Conservation (phyloP, 371 early-diverging fungal genomes). For the Lichtheimia corymbifera region DNA sequence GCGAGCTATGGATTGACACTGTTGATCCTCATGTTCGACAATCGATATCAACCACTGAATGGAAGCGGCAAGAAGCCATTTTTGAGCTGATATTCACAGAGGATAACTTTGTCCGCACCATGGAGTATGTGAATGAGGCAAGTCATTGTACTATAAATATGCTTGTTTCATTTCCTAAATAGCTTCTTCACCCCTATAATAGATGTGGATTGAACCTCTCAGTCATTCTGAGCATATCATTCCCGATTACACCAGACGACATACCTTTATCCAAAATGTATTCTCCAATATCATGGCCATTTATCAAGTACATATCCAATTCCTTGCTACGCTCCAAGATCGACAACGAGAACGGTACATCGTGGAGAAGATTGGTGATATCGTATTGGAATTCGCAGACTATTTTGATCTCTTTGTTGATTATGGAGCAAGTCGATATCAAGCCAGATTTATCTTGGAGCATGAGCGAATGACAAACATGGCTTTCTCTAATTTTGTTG, state of each 20-base stretch:
- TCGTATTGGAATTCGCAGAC: slow-evolving; percentile 69
- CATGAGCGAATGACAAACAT: slow-evolving; percentile 70
- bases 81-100: slow-evolving; percentile 91
- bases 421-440: slow-evolving; percentile 87
- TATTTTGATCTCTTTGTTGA: slow-evolving; percentile 78
- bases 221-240: slow-evolving; percentile 61
- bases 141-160: background rate
- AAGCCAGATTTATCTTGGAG: slow-evolving; percentile 78
- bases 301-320: slow-evolving; percentile 64
- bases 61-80: slow-evolving; percentile 89
- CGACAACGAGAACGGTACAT: slow-evolving; percentile 75
- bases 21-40: slow-evolving; percentile 19
- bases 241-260: slow-evolving; percentile 46
- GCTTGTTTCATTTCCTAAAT: slow-evolving; percentile 1
- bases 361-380: slow-evolving; percentile 83
- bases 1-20: slow-evolving; percentile 16
- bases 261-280: slow-evolving; percentile 73
- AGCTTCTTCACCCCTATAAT: slow-evolving; percentile 3
- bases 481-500: slow-evolving; percentile 71
- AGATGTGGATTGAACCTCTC: slow-evolving; percentile 75
- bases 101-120: slow-evolving; percentile 84
- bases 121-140: slow-evolving; percentile 44
- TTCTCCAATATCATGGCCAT: slow-evolving; percentile 84
- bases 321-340: slow-evolving; percentile 64
- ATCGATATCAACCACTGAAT: slow-evolving; percentile 49